phyloP scores from a whole-genome alignment of 192 early-diverging fungal genomes.

The Rhizoclosmatium globosum region DNA sequence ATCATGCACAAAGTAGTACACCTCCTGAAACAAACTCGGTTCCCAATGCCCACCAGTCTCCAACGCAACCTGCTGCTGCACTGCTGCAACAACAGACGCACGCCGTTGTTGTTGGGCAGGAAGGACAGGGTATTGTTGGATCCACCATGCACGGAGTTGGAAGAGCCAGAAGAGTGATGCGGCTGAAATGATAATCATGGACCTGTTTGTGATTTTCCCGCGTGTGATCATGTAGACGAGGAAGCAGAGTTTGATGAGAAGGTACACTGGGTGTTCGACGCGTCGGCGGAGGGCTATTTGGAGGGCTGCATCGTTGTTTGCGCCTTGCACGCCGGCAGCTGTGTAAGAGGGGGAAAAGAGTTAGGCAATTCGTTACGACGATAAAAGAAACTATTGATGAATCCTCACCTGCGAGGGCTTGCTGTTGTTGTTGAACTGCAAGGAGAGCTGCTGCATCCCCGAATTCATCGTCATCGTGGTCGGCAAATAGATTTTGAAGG shows the following conservation, averaged over 20 bases:
- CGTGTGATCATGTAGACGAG: slow-evolving; percentile 18
- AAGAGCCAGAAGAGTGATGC: not conserved
- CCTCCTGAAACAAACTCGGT: slow-evolving; percentile 9
- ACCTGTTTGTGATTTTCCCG: not conserved
- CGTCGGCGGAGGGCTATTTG: slow-evolving; percentile 1
- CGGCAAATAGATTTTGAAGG: not conserved
- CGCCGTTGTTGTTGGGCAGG: not conserved
- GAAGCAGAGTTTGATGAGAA: slow-evolving; percentile 11
- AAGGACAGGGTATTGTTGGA: not conserved
- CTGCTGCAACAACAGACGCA: slow-evolving; percentile 6
- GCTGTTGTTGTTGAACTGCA: not conserved
- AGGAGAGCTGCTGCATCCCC: not conserved
- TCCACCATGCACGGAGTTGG: not conserved
- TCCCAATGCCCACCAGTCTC: not conserved
- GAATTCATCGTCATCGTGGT: not conserved
- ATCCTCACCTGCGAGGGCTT: not conserved
- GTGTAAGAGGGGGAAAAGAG: not conserved
- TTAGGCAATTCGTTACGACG: too few species aligned
- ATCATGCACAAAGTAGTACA: slow-evolving; percentile 27
- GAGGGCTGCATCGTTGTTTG: not conserved
- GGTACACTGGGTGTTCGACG: not conserved
- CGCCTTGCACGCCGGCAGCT: not conserved
- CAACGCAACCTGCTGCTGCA: too few species aligned
- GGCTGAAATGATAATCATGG: not conserved
- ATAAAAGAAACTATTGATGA: too few species aligned